Evolutionary conservation across 371 early-diverging fungal genomes (phyloP).

Genomic region (Mycotypha africana): DNA sequence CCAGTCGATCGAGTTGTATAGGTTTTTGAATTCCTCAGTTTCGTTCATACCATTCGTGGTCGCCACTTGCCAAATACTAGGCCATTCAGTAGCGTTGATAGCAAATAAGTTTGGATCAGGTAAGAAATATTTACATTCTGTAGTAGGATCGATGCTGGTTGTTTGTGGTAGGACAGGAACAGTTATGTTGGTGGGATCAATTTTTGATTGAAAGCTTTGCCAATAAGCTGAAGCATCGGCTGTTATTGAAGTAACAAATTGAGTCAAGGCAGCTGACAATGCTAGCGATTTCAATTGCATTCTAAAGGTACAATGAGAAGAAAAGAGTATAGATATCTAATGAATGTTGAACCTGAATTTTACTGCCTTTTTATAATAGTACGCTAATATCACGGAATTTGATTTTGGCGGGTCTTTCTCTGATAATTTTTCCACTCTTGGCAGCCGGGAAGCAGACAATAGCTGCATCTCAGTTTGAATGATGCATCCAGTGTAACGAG

Average conservation of each 20-base stretch:
- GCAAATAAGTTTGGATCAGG: slow-evolving; percentile 19
- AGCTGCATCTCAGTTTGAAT: too few relatives aligned
- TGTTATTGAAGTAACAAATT: background rate
- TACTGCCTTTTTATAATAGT: too few relatives aligned
- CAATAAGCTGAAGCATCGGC: slow-evolving; percentile 15
- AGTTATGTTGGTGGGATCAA: slow-evolving; percentile 13
- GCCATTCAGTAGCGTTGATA: slow-evolving; percentile 33
- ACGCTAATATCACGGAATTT: too few relatives aligned
- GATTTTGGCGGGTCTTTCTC: too few relatives aligned
- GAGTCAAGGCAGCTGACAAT: background rate
- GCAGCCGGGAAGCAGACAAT: too few relatives aligned
- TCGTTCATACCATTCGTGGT: slow-evolving; percentile 38
- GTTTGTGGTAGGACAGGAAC: slow-evolving; percentile 17
- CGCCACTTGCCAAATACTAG: slow-evolving; percentile 34
- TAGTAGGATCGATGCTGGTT: slow-evolving; percentile 2
- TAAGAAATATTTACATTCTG: slow-evolving; percentile 18
- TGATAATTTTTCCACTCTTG: too few relatives aligned
- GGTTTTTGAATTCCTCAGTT: slow-evolving; percentile 24
- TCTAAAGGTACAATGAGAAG: too few relatives aligned
- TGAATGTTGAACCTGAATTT: too few relatives aligned
- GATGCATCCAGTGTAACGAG: too few relatives aligned
- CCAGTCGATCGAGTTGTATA: slow-evolving; percentile 48
- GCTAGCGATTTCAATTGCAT: background rate
- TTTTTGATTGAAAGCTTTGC: slow-evolving; percentile 10
- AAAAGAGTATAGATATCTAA: too few relatives aligned